These are phyloP conservation scores for Chrysosporium queenslandicum DNA, from an alignment of 2,329 filamentous ascomycete genomes.

Conservation along the genomic window DNA sequence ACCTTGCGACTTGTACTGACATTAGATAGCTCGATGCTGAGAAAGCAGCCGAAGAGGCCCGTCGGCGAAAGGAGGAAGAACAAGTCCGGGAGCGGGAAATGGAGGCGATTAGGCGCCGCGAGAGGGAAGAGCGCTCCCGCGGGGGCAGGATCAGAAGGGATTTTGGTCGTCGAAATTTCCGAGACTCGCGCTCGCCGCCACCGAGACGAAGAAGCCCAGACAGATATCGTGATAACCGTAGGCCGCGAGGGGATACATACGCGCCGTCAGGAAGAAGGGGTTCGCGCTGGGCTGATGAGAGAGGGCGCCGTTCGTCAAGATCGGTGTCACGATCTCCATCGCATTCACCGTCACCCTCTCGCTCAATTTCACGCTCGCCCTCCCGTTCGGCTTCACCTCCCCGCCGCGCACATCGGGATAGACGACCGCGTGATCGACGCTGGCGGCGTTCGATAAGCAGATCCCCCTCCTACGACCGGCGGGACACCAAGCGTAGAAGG, in stretches of 20 bases:
- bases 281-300: conserved; percentile 25
- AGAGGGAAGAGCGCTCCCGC: conserved; percentile 33
- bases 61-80: conserved; percentile 60
- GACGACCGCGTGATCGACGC: conserved; percentile 23
- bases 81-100: conserved; percentile 62
- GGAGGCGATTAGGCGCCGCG: conserved; percentile 53
- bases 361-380: conserved; percentile 28
- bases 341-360: conserved; percentile 24
- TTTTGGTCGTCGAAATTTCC: conserved; percentile 40
- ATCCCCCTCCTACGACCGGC: conserved; percentile 34
- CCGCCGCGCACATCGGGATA: conserved; percentile 23
- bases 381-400: conserved; percentile 18
- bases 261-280: conserved; percentile 39
- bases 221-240: conserved; percentile 36
- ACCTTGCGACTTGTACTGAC: no score
- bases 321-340: conserved; percentile 27
- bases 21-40: conserved; percentile 62
- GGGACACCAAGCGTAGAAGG: conserved; percentile 28
- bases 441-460: conserved; percentile 28
- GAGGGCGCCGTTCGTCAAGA: conserved; percentile 32
- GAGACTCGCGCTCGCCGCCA: conserved; percentile 45
- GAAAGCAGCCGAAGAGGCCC: conserved; percentile 64
- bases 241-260: conserved; percentile 49
- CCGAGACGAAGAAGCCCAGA: conserved; percentile 42
- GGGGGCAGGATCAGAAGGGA: conserved; percentile 33